Conservation (phyloP, 169 alveolate species). For the Plasmodium inui region DNA sequence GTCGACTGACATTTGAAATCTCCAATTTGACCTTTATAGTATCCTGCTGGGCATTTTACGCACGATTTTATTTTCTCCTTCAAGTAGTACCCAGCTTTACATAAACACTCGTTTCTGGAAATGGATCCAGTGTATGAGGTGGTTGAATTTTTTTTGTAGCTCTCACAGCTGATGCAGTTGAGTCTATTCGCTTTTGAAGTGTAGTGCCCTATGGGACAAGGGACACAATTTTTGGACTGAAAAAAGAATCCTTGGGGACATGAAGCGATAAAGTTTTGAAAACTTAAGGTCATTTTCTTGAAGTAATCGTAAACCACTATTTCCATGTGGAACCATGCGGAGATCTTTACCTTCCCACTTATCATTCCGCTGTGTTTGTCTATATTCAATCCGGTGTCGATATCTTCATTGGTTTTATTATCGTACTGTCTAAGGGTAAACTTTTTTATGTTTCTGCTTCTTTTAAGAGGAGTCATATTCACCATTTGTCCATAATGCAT, state of each 20-base stretch:
- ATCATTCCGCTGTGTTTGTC: constrained; percentile 12
- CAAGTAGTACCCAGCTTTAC: constrained; percentile 81
- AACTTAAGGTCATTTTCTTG: constrained; percentile 13
- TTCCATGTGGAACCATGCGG: constrained; percentile 15
- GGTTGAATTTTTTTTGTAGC: constrained; percentile 68
- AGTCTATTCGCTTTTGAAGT: constrained; percentile 26
- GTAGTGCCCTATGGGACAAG: constrained; percentile 85
- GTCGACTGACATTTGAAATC: constrained; percentile 57
- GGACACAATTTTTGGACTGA: constrained; percentile 75
- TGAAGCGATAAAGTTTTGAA: constrained; percentile 23
- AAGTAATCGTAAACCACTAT: constrained; percentile 54
- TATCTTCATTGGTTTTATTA: not conserved
- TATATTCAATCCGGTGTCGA: constrained; percentile 9
- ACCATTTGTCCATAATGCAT: constrained; percentile 15
- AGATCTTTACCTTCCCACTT: constrained; percentile 23
- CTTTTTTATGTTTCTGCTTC: constrained; percentile 36
- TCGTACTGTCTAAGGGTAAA: constrained; percentile 9
- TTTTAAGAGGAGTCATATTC: constrained; percentile 15
- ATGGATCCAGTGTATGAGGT: constrained; percentile 80
- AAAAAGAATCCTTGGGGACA: constrained; percentile 85
- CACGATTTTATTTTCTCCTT: not conserved
- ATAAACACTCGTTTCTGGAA: constrained; percentile 81
- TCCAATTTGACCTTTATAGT: constrained; percentile 72
- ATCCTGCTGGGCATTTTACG: constrained; percentile 75
- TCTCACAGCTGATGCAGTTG: constrained; percentile 65